phyloP scores from a whole-genome alignment of 768 basidiomycete genomes.

The Suillus luteus region DNA sequence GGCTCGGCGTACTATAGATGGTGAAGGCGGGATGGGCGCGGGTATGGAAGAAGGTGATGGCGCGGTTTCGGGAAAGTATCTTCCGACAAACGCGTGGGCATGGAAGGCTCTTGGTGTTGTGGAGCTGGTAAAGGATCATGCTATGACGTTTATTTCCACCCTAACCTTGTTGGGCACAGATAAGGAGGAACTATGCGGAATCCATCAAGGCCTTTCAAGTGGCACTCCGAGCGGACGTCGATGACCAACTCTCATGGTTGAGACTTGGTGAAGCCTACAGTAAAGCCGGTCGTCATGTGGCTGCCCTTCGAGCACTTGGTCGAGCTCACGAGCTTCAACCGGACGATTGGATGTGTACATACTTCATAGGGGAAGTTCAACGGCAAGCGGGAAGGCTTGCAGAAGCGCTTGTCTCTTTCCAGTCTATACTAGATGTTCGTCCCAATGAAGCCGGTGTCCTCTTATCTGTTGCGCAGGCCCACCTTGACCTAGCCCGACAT shows the following conservation, averaged over 20 bases:
- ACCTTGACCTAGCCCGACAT: conserved; percentile 67
- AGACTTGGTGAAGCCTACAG: conserved; percentile 91
- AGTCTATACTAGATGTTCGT: conserved; percentile 51
- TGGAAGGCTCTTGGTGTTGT: conserved; percentile 96
- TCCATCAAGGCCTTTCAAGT: conserved; percentile 87
- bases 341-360: conserved; percentile 80
- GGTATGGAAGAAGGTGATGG: conserved; percentile 49
- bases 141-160: conserved; percentile 15
- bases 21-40: conserved; percentile 79
- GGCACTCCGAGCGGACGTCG: conserved; percentile 75
- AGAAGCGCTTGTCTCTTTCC: conserved; percentile 72
- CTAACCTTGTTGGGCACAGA: conserved; percentile 42
- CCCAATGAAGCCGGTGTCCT: conserved; percentile 74
- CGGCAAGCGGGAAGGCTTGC: conserved; percentile 72
- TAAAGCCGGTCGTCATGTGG: conserved; percentile 83
- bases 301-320: conserved; percentile 84
- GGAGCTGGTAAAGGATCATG: conserved; percentile 64
- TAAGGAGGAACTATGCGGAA: conserved; percentile 62
- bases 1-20: conserved; percentile 90
- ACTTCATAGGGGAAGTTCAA: conserved; percentile 84
- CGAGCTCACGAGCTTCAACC: conserved; percentile 74
- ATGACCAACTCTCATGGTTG: conserved; percentile 85
- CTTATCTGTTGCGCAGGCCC: conserved; percentile 68
- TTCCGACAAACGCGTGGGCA: conserved; percentile 90
- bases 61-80: conserved; percentile 47